These are phyloP conservation scores for Ceratobasidium sp. DNA, from an alignment of 1,284 basidiomycete species.

Conservation along the genomic window DNA sequence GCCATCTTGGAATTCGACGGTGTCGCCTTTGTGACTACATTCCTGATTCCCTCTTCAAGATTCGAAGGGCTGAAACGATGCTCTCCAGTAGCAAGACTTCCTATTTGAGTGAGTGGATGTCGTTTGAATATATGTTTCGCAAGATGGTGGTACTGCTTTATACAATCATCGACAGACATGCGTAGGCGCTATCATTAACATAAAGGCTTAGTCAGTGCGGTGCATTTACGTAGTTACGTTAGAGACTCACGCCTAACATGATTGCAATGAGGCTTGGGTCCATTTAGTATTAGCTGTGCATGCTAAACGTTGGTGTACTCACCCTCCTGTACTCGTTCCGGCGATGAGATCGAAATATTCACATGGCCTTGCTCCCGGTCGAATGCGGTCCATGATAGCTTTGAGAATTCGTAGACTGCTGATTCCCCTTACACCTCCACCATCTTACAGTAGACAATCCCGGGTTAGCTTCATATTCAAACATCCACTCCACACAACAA, in stretches of 20 bases:
- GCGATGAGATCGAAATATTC: slow-evolving; percentile 45
- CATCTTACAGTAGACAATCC: slow-evolving; percentile 26
- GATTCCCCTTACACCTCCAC: slow-evolving; percentile 43
- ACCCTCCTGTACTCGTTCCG: slow-evolving; percentile 44
- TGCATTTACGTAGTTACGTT: neutral
- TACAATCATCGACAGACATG: slow-evolving; percentile 54
- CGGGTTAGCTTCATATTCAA: neutral
- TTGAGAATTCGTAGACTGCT: slow-evolving; percentile 37
- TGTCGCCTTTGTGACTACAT: slow-evolving; percentile 5
- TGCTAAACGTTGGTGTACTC: neutral
- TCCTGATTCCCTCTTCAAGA: slow-evolving; percentile 40
- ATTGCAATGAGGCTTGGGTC: slow-evolving; percentile 54
- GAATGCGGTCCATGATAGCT: slow-evolving; percentile 40
- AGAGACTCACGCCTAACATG: slow-evolving; percentile 52
- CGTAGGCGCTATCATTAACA: slow-evolving; percentile 48
- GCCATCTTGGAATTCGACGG: slow-evolving; percentile 28
- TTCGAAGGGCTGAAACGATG: slow-evolving; percentile 27
- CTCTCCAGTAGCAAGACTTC: slow-evolving; percentile 7
- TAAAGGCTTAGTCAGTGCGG: neutral
- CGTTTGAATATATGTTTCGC: slow-evolving; percentile 51
- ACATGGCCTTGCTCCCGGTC: slow-evolving; percentile 34
- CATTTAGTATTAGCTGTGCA: neutral
- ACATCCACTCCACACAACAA: neutral
- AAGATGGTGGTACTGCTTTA: slow-evolving; percentile 50
- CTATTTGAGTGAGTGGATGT: neutral